Base-by-base conservation (phyloP, 2,329 filamentous ascomycete genomes). In the Claviceps sp. region DNA sequence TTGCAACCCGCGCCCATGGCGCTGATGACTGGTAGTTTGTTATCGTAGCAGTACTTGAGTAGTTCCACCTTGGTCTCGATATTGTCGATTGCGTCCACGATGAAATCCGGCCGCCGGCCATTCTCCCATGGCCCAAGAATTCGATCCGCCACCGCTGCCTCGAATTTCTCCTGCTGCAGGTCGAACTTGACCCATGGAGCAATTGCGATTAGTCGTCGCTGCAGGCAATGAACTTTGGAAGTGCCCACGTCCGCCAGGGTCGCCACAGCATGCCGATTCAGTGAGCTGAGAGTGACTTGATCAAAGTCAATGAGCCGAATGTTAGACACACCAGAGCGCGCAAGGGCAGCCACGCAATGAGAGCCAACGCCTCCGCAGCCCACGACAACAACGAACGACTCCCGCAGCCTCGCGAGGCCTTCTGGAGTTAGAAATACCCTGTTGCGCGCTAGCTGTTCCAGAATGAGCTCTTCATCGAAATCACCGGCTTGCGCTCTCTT, bases 61-160 rank as follows among this genome's bases (percentile, higher is more conserved):
- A 98, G 72, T 18, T 84, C 85, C 3, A 98, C 91, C 71, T 98
- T 98, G 51, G 88, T 95, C 50, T 95, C 88, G 56, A 98, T 97
- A 64, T 98, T 97, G 68, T 98, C 93, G 58, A 98, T 98, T 22
- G 91, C 94, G 68, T 98, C 93, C 38, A 98, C 81, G n/a, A 98
- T 82, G 62, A 84, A 98, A 60, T 91, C 85, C 1, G 90, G 89
- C 60, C 77, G 78, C 16, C 77, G 78, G 16, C 73, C 81, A 5
- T 68, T 73, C 43, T 70, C 68, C 82, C 88, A 89, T 0, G 79
- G 73, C 0, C 72, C 79, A 43, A 98, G 72, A 56, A 96, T 72
- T 11, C 70, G 65, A 6, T 78, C 76, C 0, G 89, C 89, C 9
- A 74, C 81, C 16, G 72, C 66, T 47, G 77, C 81, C 55, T 82